Percentiles rank a stretch among this genome's conserved stretches.
These are phyloP conservation scores for Pseudozyma sp. DNA, from an alignment of 1,284 basidiomycete genomes.

Conservation along the genomic window DNA sequence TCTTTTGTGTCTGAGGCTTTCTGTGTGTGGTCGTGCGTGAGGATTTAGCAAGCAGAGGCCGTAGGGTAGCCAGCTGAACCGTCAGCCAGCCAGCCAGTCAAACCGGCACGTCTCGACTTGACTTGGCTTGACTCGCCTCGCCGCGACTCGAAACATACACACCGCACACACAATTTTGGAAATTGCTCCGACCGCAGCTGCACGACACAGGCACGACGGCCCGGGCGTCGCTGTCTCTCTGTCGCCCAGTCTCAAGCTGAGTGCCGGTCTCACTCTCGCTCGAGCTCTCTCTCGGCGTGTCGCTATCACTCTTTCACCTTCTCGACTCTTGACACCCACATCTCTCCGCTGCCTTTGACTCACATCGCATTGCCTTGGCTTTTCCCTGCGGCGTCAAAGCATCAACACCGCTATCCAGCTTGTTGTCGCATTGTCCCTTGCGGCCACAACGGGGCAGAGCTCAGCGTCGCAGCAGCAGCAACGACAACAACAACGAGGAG, in stretches of 20 bases:
- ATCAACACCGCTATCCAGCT: too few species aligned
- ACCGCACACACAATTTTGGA: constrained; percentile 1
- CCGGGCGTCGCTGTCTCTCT: neutral
- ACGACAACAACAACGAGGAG: too few species aligned
- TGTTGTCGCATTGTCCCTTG: too few species aligned
- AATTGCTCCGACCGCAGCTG: constrained; percentile 7
- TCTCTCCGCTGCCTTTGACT: too few species aligned
- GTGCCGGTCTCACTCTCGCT: neutral
- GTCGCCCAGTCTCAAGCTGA: neutral
- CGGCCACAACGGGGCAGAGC: too few species aligned
- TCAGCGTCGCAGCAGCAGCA: too few species aligned
- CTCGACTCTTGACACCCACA: too few species aligned
- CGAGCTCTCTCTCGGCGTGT: neutral
- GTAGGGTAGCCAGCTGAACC: neutral
- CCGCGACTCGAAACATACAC: constrained; percentile 3
- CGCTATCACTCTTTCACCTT: neutral
- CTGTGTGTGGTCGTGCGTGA: neutral
- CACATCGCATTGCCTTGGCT: too few species aligned
- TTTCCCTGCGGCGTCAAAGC: too few species aligned
- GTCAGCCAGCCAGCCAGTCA: constrained; percentile 1
- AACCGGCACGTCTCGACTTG: neutral
- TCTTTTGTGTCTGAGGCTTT: too few species aligned
- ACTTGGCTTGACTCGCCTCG: constrained; percentile 1
- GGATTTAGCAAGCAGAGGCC: neutral
- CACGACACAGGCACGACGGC: constrained; percentile 12